Base-by-base conservation (phyloP, 2,329 filamentous ascomycete genomes). In the Magnaporthiopsis rhizophila region DNA sequence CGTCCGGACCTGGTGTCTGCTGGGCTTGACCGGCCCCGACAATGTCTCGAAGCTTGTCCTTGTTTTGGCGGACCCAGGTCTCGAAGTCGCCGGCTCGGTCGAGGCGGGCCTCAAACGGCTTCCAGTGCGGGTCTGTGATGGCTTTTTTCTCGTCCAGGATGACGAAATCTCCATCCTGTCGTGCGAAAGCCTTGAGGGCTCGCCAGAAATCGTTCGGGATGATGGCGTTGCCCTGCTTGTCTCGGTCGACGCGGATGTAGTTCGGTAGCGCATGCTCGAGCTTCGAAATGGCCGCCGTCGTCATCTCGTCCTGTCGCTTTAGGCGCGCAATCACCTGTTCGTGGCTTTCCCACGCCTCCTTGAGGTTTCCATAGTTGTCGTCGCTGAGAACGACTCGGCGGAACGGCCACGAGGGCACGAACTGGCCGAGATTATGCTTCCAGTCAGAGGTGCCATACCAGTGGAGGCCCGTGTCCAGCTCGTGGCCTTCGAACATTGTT, bases 201-300 rank as follows among this genome's bases (percentile, higher is more conserved):
- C 84, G 78, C 83, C 86, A 92, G 66, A 92, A 89, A 3, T 86
- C 81, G 30, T 84, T 78, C 0, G 83, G 76, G 21, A 91, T 82
- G 28, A 82, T 74, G 0, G 78, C 74, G 12, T 81, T 79, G 18
- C 86, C 87, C 36, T 83, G 73, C 45, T 76, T 73, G 65, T 81
- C 76, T 9, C 80, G 78, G 18, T 81, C 78, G 67, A 89, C 80
- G 65, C 83, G 81, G 5, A 91, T 76, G 12, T 82, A 69, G 15
- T 81, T 78, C 0, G 89, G 88, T 3, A 91, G 73, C 4, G 82
- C 74, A 0, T 75, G 69, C 60, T 81, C 71, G 3, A 89, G 70
- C 45, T 78, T 77, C 18, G 78, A 69, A 6, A 81, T 69, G 0
- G 78, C 74, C 2, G 70, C 71, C 0, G 76, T 70, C 26, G 81